Percentiles rank a stretch among this genome's conserved stretches.
phyloP scores from a whole-genome alignment of 805 yeast species.

The Yarrowia hollandica region DNA sequence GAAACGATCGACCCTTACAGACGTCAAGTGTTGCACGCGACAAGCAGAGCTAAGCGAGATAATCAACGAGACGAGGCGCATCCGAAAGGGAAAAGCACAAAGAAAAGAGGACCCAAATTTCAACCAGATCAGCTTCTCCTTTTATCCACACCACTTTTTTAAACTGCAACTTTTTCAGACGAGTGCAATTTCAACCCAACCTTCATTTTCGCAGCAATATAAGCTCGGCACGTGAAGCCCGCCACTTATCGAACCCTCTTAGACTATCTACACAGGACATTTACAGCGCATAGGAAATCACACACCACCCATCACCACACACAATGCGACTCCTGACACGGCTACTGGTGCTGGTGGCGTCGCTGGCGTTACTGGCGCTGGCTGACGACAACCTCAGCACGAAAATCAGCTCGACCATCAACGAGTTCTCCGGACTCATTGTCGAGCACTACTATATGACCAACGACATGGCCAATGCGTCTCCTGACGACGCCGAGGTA shows the following conservation, averaged over 20 bases:
- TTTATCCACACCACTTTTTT: too few species aligned
- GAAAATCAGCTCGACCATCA: constrained; percentile 45
- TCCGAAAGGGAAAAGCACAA: too few species aligned
- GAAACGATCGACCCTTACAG: too few species aligned
- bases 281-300: constrained; percentile 8
- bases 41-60: too few species aligned
- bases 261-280: background rate
- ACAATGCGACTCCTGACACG: constrained; percentile 9
- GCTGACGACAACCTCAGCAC: constrained; percentile 17
- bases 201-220: background rate
- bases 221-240: constrained; percentile 8
- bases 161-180: too few species aligned
- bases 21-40: too few species aligned
- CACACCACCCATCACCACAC: background rate
- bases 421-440: constrained; percentile 55
- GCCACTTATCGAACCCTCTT: constrained; percentile 25
- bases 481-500: constrained; percentile 54
- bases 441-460: constrained; percentile 62
- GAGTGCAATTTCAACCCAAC: background rate
- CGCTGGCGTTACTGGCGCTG: constrained; percentile 15
- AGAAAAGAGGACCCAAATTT: too few species aligned
- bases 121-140: too few species aligned
- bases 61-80: too few species aligned
- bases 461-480: constrained; percentile 46
- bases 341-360: constrained; percentile 14